phyloP scores from a whole-genome alignment of 495 filamentous ascomycete genomes.

The Alectoria sarmentosa region DNA sequence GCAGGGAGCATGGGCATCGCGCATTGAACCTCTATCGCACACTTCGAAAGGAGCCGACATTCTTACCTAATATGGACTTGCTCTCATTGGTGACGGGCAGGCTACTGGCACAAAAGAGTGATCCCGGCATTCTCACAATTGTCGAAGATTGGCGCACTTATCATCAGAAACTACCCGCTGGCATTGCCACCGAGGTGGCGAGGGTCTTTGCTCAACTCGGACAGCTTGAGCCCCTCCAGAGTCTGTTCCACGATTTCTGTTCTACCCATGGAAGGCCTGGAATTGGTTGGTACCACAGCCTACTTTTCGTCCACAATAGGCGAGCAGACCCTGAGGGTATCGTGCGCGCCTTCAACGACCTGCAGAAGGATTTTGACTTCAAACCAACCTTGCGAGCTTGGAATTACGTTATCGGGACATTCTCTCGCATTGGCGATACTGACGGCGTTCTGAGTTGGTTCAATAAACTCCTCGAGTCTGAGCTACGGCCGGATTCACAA shows the following conservation, averaged over 20 bases:
- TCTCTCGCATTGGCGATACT: slow-evolving; percentile 57
- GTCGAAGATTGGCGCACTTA: slow-evolving; percentile 41
- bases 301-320: slow-evolving; percentile 61
- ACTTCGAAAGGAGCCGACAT: slow-evolving; percentile 17
- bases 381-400: slow-evolving; percentile 50
- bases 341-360: slow-evolving; percentile 50
- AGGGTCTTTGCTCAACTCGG: slow-evolving; percentile 47
- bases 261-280: slow-evolving; percentile 33
- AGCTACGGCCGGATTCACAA: slow-evolving; percentile 45
- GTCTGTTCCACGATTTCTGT: slow-evolving; percentile 51
- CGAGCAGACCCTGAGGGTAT: slow-evolving; percentile 54
- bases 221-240: slow-evolving; percentile 41
- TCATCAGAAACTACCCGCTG: background rate
- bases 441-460: slow-evolving; percentile 55
- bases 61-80: slow-evolving; percentile 27
- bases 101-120: slow-evolving; percentile 34
- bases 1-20: slow-evolving; percentile 6
- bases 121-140: slow-evolving; percentile 43
- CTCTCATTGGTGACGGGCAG: slow-evolving; percentile 39
- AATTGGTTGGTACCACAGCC: slow-evolving; percentile 35
- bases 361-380: slow-evolving; percentile 46
- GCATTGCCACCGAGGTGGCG: slow-evolving; percentile 28
- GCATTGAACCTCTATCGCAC: slow-evolving; percentile 10
- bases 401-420: slow-evolving; percentile 73
- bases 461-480: slow-evolving; percentile 42